Evolutionary conservation across 352 stramenopile species (phyloP), one percentile per base, ranked within the genome.

Genomic region (Globisporangium megalacanthum): DNA sequence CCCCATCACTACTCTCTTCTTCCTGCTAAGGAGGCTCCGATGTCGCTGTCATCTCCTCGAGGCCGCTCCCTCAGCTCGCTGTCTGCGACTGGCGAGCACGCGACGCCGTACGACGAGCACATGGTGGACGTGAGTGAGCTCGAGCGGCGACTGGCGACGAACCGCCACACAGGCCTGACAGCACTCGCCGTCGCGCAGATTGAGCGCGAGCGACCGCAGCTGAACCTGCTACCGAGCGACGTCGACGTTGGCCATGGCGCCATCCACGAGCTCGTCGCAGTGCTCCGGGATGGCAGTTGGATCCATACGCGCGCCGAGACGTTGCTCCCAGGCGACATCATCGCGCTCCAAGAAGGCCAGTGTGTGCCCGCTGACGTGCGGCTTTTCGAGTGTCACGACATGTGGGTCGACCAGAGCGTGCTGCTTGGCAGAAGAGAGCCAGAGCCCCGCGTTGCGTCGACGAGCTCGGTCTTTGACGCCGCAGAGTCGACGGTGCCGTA

Each of bases 251-350:
- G 75, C 44, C 75, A 84, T 36, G 75, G 75, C 7, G 61, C 56
- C 9, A 79, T 84, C 56, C 75, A 84, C 58, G 75, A 84, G 59
- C 72, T 84, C 22, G 75, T 84, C 3, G 75, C 61, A 13, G 75
- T 84, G 54, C 61, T 84, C 33, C 69, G 75, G 0, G 75, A 84
- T 49, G 70, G 72, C 37, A 74, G 56, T 29, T 84, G 75, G 75
- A 73, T 84, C 50, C 75, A 84, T 54, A 84, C 68, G 44, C 72
- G 75, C 14, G 75, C 75, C 11, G 75, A 84, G 54, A 84, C 81
- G 49, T 55, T 84, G 36, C 58, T 84, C 3, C 55, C 58, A 0
- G 75, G 75, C 1, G 75, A 84, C 52, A 56, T 84, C 20, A 76
- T 84, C 51, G 69, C 70, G 33, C 59, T 84, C 20, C 75, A 79